phyloP scores from a whole-genome alignment of 352 stramenopile species.

The Globisporangium takayamanum region DNA sequence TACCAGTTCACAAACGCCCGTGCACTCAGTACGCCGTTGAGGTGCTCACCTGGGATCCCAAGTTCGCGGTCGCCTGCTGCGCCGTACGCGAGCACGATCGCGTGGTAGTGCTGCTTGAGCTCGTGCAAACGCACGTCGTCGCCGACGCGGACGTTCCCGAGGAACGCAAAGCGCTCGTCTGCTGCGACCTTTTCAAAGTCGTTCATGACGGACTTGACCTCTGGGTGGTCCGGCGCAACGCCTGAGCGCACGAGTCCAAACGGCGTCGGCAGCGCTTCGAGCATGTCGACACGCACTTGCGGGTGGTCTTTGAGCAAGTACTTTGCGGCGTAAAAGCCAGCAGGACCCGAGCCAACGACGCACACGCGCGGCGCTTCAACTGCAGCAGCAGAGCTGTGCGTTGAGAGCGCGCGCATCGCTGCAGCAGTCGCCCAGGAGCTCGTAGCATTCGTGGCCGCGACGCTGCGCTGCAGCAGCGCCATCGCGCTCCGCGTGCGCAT shows the following conservation, averaged over 20 bases:
- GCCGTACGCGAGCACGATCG: constrained; percentile 94
- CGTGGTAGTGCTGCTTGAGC: constrained; percentile 90
- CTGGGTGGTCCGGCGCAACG: constrained; percentile 96
- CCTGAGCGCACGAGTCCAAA: constrained; percentile 96
- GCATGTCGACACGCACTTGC: constrained; percentile 78
- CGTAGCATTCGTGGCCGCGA: neutral
- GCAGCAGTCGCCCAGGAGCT: neutral
- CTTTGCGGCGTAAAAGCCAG: constrained; percentile 93
- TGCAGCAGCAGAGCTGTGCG: neutral
- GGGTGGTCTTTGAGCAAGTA: constrained; percentile 88
- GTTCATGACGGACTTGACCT: constrained; percentile 98
- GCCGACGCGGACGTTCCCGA: constrained; percentile 88
- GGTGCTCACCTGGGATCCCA: constrained; percentile 78
- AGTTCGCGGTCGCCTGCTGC: constrained; percentile 88
- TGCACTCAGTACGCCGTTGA: constrained; percentile 75
- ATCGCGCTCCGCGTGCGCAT: too few relatives aligned
- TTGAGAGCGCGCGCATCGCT: constrained; percentile 1
- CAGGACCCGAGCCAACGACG: constrained; percentile 87
- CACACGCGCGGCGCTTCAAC: constrained; percentile 50
- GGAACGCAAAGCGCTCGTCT: constrained; percentile 79
- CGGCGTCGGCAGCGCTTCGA: constrained; percentile 92
- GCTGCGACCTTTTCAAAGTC: constrained; percentile 92
- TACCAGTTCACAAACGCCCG: constrained; percentile 98
- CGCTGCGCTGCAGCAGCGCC: neutral
- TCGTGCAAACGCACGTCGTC: constrained; percentile 83